phyloP scores from a whole-genome alignment of 805 yeast species.

The Blastobotrys chiropterorum region DNA sequence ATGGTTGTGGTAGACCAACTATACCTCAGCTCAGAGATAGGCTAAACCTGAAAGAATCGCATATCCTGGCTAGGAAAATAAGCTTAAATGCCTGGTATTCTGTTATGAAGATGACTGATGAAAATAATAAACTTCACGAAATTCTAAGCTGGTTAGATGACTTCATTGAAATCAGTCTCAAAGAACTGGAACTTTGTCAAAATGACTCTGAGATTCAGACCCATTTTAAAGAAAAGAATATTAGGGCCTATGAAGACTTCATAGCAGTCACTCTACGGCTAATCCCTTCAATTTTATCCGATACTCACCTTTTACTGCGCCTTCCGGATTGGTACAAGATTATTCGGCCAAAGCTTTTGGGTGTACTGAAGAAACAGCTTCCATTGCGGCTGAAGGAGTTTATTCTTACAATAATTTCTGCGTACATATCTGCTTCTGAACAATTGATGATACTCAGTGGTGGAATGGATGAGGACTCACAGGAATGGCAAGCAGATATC shows the following conservation, averaged over 20 bases:
- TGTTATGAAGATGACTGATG: not conserved
- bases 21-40: not conserved
- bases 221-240: not conserved
- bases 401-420: not conserved
- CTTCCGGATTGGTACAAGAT: not conserved
- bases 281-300: not conserved
- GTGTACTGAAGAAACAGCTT: not conserved
- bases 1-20: not conserved
- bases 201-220: not conserved
- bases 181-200: not conserved
- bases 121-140: not conserved
- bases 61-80: slow-evolving; percentile 3
- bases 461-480: slow-evolving; percentile 1
- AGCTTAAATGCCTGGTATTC: not conserved
- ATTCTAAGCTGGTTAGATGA: not conserved
- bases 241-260: not conserved
- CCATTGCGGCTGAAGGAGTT: not conserved
- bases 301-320: not conserved
- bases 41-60: slow-evolving; percentile 1
- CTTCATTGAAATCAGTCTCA: not conserved
- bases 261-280: not conserved
- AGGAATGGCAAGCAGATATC: not conserved
- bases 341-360: not conserved
- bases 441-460: not conserved
- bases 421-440: not conserved